Conservation (phyloP, 345 rosid genomes). For the Camelina hispida region DNA sequence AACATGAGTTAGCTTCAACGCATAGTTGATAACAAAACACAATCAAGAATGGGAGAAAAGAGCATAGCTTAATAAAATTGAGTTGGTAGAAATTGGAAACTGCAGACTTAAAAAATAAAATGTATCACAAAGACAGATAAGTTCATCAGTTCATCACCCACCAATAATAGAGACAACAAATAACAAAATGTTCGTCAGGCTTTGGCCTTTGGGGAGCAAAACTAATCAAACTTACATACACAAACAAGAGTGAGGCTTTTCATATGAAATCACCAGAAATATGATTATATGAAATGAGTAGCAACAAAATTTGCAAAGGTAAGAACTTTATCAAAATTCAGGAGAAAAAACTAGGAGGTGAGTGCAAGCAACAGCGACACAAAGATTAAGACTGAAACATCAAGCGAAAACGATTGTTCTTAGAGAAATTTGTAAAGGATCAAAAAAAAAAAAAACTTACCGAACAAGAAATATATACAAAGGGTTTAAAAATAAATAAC, state of each 20-base stretch:
- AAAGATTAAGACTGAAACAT: neutral
- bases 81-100: conserved; percentile 13
- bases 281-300: conserved; percentile 31
- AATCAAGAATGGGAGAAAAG: conserved; percentile 14
- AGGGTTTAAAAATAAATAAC: neutral
- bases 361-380: conserved; percentile 35
- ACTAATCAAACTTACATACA: conserved; percentile 8
- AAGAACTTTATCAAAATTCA: neutral
- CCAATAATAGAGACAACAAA: conserved; percentile 22
- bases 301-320: neutral
- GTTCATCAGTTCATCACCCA: conserved; percentile 7
- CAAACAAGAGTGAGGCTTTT: neutral
- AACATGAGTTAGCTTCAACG: conserved; percentile 22
- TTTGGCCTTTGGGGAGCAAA: neutral
- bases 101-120: neutral
- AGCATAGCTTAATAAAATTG: conserved; percentile 2
- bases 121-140: neutral
- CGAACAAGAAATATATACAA: neutral
- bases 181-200: conserved; percentile 2
- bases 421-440: conserved; percentile 1
- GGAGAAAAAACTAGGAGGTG: conserved; percentile 11
- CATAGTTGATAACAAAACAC: neutral
- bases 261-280: conserved; percentile 22
- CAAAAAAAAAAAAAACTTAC: conserved; percentile 25
- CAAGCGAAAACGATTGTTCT: conserved; percentile 7